These are phyloP conservation scores for Trichoderma pleuroti DNA, from an alignment of 2,329 filamentous ascomycete genomes.

Conservation along the genomic window DNA sequence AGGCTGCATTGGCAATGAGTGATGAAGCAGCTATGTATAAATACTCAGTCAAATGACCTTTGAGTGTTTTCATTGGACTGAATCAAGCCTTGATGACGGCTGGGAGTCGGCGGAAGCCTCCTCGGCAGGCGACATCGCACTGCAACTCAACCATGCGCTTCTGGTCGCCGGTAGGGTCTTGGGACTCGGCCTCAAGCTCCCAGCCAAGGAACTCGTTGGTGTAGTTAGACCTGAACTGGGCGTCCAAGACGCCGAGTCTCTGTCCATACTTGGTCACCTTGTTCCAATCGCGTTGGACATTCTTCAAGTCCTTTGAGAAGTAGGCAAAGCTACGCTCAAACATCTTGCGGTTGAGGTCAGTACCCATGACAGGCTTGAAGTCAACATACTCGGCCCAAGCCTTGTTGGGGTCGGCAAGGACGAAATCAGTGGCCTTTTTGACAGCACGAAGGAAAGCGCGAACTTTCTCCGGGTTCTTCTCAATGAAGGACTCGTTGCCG, in stretches of 20 bases:
- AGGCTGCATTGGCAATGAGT: not conserved
- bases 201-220: conserved; percentile 69
- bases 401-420: conserved; percentile 58
- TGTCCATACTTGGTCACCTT: conserved; percentile 78
- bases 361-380: conserved; percentile 68
- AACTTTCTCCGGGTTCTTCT: conserved; percentile 63
- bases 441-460: conserved; percentile 66
- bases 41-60: not conserved
- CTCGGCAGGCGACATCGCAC: conserved; percentile 59
- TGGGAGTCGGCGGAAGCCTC: conserved; percentile 58
- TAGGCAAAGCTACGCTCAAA: conserved; percentile 76
- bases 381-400: conserved; percentile 68
- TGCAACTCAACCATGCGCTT: conserved; percentile 69
- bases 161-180: conserved; percentile 68
- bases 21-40: not conserved
- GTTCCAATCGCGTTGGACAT: conserved; percentile 69
- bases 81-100: not conserved
- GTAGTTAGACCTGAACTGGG: conserved; percentile 66
- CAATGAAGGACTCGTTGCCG: conserved; percentile 67
- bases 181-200: conserved; percentile 60
- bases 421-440: conserved; percentile 70
- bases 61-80: not conserved
- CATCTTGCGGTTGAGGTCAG: conserved; percentile 69
- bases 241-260: conserved; percentile 63
- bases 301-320: conserved; percentile 71